Base-by-base conservation (phyloP, 2,329 filamentous ascomycete species). In the Colletotrichum karsti region DNA sequence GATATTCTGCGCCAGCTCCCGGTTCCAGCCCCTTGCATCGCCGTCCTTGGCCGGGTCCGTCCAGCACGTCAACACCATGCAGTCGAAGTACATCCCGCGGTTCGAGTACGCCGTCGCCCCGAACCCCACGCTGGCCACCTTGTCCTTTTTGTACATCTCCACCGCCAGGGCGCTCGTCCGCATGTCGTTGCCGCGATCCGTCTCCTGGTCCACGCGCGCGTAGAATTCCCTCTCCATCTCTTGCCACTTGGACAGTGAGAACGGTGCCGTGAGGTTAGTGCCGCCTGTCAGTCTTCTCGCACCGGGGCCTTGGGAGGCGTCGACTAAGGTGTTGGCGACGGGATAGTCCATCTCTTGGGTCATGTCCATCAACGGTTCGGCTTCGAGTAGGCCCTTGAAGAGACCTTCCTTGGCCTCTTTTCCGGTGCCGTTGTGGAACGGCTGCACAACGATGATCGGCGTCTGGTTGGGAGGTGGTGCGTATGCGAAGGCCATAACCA, bases 51-150 rank as follows among this genome's bases (percentile, higher is more conserved):
- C 72, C 4, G 73, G 39, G 39, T 82, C 77, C 2, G 77, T 76
- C 83, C 84, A 85, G 10, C 78, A 76, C 30, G 82, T 76, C 6
- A 73, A 72, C 2, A 82, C 76, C 57, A 82, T 74, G 2, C 80
- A 79, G 53, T 86, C 83, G 68, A 82, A 82, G 39, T 82, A 82
- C 6, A 73, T 72, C 7, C 81, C 82, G 5, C 84, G 78, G 67
- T 82, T 84, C 4, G 82, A 81, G 63, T 84, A 84, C 0, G 84
- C 80, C 6, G 80, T 86, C 1, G 76, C 78, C 3, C 75, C 68
- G 1, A 76, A 69, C 0, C 76, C 71, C 5, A 83, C 75, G n/a
- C 76, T 71, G 2, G 77, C 75, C 24, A 82, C 75, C 71, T 82
- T 80, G 4, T 74, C 72, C 60, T 80, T 79, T 20, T 84, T 78